Evolutionary conservation across 306 rosid species (phyloP), one percentile per base, ranked within the genome.

Genomic region (Leucaena leucocephala): DNA sequence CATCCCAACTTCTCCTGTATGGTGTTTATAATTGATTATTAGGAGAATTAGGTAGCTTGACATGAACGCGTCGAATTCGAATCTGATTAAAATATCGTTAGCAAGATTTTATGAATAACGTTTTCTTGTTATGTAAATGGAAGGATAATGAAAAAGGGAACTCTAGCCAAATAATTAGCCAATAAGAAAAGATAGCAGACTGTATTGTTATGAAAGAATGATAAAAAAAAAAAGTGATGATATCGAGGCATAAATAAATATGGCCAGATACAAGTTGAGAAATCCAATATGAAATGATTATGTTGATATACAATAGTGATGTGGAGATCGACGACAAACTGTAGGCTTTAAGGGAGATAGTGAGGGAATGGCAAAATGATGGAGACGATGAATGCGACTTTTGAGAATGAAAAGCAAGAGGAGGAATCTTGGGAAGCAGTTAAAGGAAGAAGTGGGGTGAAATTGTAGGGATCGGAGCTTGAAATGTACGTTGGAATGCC

Each of bases 401-500:
- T 71, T 36, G 4, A 9, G 10, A 19, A 67, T 65, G 14, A 54
- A 21, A 73, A 62, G 72, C 17, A 63, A 70, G 15, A 62, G 22
- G 59, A 17, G 59, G 8, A 52, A 17, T 52, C 59, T 52, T 54
- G 59, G 57, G 57, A 16, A 15, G 57, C 8, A 50, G 57, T 50
- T 50, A 50, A 50, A 50, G 57, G 57, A 16, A 50, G n/a, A 5
- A 50, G 27, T 27, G 27, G 27, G 27, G 1, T 27, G 27, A 27
- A 27, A 27, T 27, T 0, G 27, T 27, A 27, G 27, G 27, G 27
- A 27, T 27, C 27, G 27, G 57, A 50, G 57, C 89, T 74, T 82
- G 67, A 12, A 69, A 27, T 75, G 58, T 69, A 83, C 80, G 86
- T 78, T 80, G 82, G 83, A 82, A 86, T 84, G 66, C 36, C 12